Evolutionary conservation across 108 stramenopile genomes (phyloP), one percentile per base, ranked within the genome.

Genomic region (Cylindrotheca fusiformis): DNA sequence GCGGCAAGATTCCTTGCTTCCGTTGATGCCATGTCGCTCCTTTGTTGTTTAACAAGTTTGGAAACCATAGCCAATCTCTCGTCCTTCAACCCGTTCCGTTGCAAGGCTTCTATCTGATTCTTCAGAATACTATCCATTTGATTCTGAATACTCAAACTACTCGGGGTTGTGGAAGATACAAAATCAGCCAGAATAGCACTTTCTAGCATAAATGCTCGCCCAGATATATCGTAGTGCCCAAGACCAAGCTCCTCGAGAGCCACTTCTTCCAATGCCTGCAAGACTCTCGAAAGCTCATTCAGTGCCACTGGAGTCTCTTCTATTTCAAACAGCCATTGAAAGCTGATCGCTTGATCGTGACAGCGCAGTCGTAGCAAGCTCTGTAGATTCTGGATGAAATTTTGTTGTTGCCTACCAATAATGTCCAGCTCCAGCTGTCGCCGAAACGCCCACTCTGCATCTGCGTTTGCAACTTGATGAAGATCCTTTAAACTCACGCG

Each of bases 401-500:
- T 45, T 19, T 52, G 25, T 32, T 61, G 29, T 20, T 58, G 32
- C 1, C 55, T 58, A 1, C 2, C 4, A 8, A 36, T 19, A 51
- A 71, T 47, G 33, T 68, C 32, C 6, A 12, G 31, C 45, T 71
- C 78, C 20, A 75, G 51, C 30, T 69, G 36, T 23, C 59, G 66
- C 18, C 87, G 80, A 65, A 74, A 81, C 25, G 47, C 32, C 29
- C 75, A 74, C 48, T 86, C 88, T 45, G 50, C 57, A 5, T 63
- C 53, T 14, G 88, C 73, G 70, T 87, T 78, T 21, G 86, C 60
- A 24, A 66, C 25, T 22, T 57, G 23, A 41, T 86, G 82, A 55
- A 92, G 74, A 44, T 84, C 50, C 30, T 68, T 67, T 27, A 88
- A 31, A 0, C 79, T 82, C 1, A 87, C 55, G 23, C 85, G 56